phyloP scores from a whole-genome alignment of 2,329 filamentous ascomycete genomes.

The Dothistroma pini region DNA sequence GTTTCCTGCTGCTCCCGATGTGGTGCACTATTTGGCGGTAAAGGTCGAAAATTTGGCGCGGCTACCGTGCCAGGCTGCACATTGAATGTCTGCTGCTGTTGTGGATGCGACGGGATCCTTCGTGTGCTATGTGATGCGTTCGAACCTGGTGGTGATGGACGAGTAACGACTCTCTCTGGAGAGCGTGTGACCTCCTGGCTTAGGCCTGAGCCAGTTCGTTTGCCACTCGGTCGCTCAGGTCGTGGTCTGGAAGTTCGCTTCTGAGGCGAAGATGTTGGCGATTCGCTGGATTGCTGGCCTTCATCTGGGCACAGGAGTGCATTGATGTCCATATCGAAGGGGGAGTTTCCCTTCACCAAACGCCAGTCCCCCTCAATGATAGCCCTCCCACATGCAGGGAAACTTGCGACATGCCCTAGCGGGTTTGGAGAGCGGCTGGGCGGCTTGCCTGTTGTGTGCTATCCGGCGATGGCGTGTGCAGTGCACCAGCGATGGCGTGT shows the following conservation, averaged over 20 bases:
- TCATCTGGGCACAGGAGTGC: constrained; percentile 48
- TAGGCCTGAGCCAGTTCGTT: constrained; percentile 40
- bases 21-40: constrained; percentile 27
- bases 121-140: neutral
- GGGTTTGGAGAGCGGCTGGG: constrained; percentile 2
- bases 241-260: constrained; percentile 10
- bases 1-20: constrained; percentile 8
- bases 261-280: constrained; percentile 8
- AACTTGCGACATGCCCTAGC: constrained; percentile 15
- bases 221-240: constrained; percentile 24
- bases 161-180: constrained; percentile 33
- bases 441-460: constrained; percentile 3
- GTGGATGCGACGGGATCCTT: constrained; percentile 12
- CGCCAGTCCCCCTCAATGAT: constrained; percentile 4
- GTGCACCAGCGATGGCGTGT: neutral
- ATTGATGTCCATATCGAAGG: constrained; percentile 46
- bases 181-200: constrained; percentile 40
- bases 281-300: constrained; percentile 29
- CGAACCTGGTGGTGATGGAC: neutral
- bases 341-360: neutral
- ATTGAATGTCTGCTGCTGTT: constrained; percentile 11
- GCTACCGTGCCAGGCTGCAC: constrained; percentile 12
- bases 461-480: neutral
- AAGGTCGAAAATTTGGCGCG: constrained; percentile 21
- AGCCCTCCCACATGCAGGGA: constrained; percentile 16